Base-by-base conservation (phyloP, 257 asterid genomes). In the Fraxinus anomala region DNA sequence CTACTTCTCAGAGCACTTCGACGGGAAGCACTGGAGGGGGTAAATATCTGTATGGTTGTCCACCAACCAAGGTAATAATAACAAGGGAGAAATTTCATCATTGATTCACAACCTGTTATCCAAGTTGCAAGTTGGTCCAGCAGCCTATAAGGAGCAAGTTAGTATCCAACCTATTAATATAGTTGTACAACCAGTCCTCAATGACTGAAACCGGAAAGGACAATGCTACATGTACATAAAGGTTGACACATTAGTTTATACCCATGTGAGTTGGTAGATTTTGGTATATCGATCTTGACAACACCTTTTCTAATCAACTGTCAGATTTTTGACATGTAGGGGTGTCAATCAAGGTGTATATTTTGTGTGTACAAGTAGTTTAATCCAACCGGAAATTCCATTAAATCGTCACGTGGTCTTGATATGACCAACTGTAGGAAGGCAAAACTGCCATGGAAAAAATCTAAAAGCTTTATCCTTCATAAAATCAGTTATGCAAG, bases 1-100 rank as follows among this genome's bases (percentile, higher is more conserved):
- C 86, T 89, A 26, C 91, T 89, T 56, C 87, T 89, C 37, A 82
- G 86, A 89, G 82, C 93, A 21, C 89, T 89, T 66, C 82, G 89
- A 51, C 88, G 93, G 75, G 93, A 89, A 85, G 93, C 93, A 31
- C 83, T 89, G 1, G 91, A 82, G 76, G 93, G 91, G 39, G 93
- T 89, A 37, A 89, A 87, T 56, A 85, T 89, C 70, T 87, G 88
- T 83, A 85, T 84, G 88, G 93, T 89, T 77, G 89, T 89, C 75
- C 93, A 89, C 75, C 93, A 89, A 82, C 93, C 93, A 51, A 89
- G 92, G 92, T 89, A 80, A 79, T n/a, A 8, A 31, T 19, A 36
- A 39, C 6, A 0, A 23, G 16, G 68, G 31, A 23, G 24, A 61
- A 61, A 37, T 7, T 23, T 28, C 68, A 61, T 24, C 31, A 21